Evolutionary conservation across 2,329 filamentous ascomycete species (phyloP).

Genomic region (Metarhizium rileyi): DNA sequence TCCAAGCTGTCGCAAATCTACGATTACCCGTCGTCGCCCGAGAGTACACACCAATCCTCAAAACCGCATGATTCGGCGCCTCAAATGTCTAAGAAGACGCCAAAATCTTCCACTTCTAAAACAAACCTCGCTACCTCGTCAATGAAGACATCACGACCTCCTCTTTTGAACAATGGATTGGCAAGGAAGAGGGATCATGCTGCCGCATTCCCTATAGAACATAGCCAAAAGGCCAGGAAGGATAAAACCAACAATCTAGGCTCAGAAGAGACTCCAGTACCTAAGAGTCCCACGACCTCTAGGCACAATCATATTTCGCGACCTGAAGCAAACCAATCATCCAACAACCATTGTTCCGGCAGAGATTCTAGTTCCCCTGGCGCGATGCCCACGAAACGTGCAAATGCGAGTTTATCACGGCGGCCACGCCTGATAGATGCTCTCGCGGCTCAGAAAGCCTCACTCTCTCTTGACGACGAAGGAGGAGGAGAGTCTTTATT

Average conservation of each 20-base stretch:
- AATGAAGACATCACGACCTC: not conserved
- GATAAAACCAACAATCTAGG: not conserved
- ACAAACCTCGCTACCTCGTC: not conserved
- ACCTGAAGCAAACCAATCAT: not conserved
- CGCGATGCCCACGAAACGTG: not conserved
- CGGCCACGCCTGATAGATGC: constrained; percentile 11
- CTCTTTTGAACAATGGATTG: not conserved
- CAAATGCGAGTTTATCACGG: not conserved
- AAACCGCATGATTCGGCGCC: not conserved
- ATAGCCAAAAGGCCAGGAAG: not conserved
- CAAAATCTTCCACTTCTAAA: not conserved
- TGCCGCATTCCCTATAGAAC: constrained; percentile 1
- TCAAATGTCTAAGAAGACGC: not conserved
- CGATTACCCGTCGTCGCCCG: not conserved
- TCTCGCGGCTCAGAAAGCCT: constrained; percentile 8
- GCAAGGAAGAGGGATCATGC: constrained; percentile 5
- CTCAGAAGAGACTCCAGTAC: not conserved
- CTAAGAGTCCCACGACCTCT: not conserved
- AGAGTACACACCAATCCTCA: not conserved
- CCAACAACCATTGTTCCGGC: not conserved
- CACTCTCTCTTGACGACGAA: not conserved
- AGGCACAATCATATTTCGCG: not conserved
- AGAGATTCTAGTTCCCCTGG: not conserved
- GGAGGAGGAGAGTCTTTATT: not conserved
- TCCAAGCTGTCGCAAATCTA: not conserved